Base-by-base conservation (phyloP, 495 filamentous ascomycete genomes). In the Penicillium dipodomyicola region DNA sequence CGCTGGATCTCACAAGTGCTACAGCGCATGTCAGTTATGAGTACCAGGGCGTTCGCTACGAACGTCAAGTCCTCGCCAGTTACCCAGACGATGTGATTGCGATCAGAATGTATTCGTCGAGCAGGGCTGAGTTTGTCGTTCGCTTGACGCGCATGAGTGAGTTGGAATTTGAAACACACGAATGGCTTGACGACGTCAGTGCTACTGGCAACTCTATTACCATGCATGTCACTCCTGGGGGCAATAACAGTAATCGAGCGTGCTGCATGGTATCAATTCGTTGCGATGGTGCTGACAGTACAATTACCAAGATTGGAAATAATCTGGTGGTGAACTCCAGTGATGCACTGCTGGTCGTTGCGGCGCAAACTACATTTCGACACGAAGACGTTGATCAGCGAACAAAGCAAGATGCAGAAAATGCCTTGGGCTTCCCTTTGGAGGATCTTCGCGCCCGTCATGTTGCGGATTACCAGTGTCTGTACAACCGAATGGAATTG, bases 81-180 rank as follows among this genome's bases (percentile, higher is more conserved):
- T 60, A 75, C 54, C 74, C 75, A 0, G 73, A 75, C 40, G 60
- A 66, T 43, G 72, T 77, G 9, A 47, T 81, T n/a, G 77, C 74
- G 4, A 62, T 80, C 17, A 67, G 70, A 9, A 52, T 80, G 15
- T 60, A 56, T 25, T 68, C 75, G 27, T 72, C 70, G 1, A 49
- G 60, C 12, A 59, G 56, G 29, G 60, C 51, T 2, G 61, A 68
- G 23, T 68, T 68, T 33, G 47, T 69, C 6, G 45, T 73, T 17
- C 62, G 71, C 4, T 47, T 73, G 30, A 65, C 62, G 12, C 65
- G 71, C 2, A 58, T 73, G 60, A 71, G 69, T 25, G 69, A 73
- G 40, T 51, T 70, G 23, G 69, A 74, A 49, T 75, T 67, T 52
- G 70, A 76, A 64, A 71, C 67, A 15, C 71, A 72, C 59, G 71